Evolutionary conservation across 768 basidiomycete genomes (phyloP), one percentile per base, ranked within the genome.

Genomic region (Terana coerulea): DNA sequence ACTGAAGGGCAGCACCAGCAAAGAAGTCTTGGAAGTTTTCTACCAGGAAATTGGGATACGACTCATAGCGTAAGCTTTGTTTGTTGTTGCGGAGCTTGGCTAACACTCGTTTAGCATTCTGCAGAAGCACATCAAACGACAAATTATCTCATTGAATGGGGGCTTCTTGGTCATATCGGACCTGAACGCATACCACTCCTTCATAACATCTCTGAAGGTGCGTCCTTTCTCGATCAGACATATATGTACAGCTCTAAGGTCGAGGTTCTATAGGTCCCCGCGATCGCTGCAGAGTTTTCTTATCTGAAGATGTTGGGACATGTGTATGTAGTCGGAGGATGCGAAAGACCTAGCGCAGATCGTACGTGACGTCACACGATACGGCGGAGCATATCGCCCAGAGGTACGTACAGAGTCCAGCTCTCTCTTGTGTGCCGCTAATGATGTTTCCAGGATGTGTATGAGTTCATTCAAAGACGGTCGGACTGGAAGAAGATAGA

Each of bases 401-500:
- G 95, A 99, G 80, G 94, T 92, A 50, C 53, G 71, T 54, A 12
- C 15, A 9, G 24, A 29, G 5, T 1, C 50, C 15, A 9, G 8
- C 12, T 41, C 10, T 42, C 46, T 42, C 14, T 33, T 21, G 8
- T 3, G 3, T 31, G 30, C 2, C 17, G n/a, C 29, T 33, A 5
- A 33, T 33, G 8, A 17, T 10, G 24, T 10, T 17, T 9, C 11
- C 25, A 46, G 44, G 95, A 98, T 64, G 77, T 98, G 45, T 98
- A 98, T 65, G 95, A 98, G 67, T 95, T 98, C 61, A 90, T 98
- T 61, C 91, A 94, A 64, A 75, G 95, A 19, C 78, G 95, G 29
- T 88, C 91, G 6, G 95, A 99, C 66, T 98, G 95, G 95, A 95
- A 97, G 72, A 95, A 91, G 73, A 98, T 98, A 53, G 95, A 98